These are phyloP conservation scores for Fraxinus velutina DNA, from an alignment of 305 asterid species.

Conservation along the genomic window DNA sequence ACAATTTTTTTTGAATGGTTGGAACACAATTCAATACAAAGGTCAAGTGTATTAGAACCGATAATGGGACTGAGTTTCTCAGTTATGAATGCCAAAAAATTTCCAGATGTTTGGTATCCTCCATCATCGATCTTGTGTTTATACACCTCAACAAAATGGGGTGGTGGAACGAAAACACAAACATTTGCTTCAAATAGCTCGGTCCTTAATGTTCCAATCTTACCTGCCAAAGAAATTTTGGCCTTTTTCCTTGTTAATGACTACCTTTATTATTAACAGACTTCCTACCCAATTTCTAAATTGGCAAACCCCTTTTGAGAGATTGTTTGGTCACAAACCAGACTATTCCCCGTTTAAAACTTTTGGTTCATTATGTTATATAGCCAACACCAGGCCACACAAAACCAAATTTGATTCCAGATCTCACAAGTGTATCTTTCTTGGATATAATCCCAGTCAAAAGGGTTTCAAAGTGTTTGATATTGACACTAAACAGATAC, in stretches of 20 bases:
- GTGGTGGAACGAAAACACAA: neutral
- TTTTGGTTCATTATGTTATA: neutral
- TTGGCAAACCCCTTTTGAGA: neutral
- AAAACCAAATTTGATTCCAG: neutral
- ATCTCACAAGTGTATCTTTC: neutral
- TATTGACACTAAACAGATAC: neutral
- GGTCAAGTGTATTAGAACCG: neutral
- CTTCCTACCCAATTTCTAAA: neutral
- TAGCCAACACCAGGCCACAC: neutral
- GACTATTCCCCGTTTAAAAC: neutral
- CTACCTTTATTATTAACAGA: neutral
- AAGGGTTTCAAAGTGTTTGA: neutral
- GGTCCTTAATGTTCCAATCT: neutral
- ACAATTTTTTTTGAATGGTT: neutral
- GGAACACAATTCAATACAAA: neutral
- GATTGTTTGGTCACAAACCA: neutral
- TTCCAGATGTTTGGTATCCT: neutral
- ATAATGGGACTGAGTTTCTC: neutral
- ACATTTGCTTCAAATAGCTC: neutral
- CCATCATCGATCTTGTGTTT: neutral
- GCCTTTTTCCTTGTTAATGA: neutral
- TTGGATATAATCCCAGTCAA: neutral
- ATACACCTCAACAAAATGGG: conserved; percentile 16
- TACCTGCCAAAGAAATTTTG: neutral
- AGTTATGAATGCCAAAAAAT: neutral